Base-by-base conservation (phyloP, 1,284 basidiomycete genomes). In the Ustilago bromivora region DNA sequence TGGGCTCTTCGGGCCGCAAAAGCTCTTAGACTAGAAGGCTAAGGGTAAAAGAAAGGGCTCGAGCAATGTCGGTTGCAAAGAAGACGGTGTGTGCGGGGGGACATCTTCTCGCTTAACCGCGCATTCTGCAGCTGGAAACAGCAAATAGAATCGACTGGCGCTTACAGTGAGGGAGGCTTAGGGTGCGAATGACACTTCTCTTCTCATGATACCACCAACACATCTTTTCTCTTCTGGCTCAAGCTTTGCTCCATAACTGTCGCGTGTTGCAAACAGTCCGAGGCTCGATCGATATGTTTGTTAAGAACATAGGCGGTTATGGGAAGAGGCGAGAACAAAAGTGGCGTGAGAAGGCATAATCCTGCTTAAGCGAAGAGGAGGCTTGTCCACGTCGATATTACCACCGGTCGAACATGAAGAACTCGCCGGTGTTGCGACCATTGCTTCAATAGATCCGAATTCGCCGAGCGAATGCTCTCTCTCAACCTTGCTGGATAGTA, bases 381-480 rank as follows among this genome's bases (percentile, higher is more conserved):
- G 41, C 43, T 56, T 57, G 55, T 31, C 55, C 47, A 57, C 61
- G 54, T 41, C 28, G 46, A 57, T 43, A 17, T 60, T 28, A 28
- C 23, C 23, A 28, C 23, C 43, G 43, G 43, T 46, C 43, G n/a
- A 46, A 2, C 19, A 9, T 12, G 10, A 28, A 3, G n/a, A 56
- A 56, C 10, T 56, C 54, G 36, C 54, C 43, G 43, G 19, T 17
- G 13, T 41, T 17, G 40, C 7, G 40, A 28, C 23, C 23, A 28
- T 41, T 17, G 43, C 15, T 46, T 9, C 43, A 46, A 19, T 28
- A 28, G 23, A 28, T 28, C 23, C 23, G 40, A 46, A 19, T 46
- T 46, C n/a, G 19, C 43, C 43, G 43, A 15, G 10, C 40, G 17
- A 7, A 28, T 28, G 23, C 23, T 19, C 7, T 19, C 43, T 46